Base-by-base conservation (phyloP, 2,329 filamentous ascomycete species). In the Didymella pomorum region DNA sequence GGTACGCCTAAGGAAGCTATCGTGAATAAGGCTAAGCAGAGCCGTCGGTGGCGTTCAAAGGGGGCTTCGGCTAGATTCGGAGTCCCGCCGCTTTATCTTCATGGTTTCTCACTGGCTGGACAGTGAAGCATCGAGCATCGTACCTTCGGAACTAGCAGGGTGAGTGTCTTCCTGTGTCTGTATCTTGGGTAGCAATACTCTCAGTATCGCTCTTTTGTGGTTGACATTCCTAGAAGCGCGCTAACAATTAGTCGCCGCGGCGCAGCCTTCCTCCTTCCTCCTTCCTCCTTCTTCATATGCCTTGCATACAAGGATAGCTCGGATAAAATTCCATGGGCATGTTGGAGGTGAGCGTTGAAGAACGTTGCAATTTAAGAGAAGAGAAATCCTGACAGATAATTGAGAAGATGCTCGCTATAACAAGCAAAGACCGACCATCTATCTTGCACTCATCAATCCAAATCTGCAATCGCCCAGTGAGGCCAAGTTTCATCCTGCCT, bases 401-500 rank as follows among this genome's bases (percentile, higher is more conserved):
- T 7, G 20, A 16, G 11, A 43, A n/a, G 20, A 43, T 41, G 37
- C 44, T 35, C 35, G 44, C 52, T 29, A 25, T 29, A 25, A 8
- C 18, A 10, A 43, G 16, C 14, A 46, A 18, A 35, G 11, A 1
- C 2, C n/a, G 1, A 11, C 4, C 23, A 41, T 28, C 18, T 11
- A 2, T 23, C 14, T 33, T 11, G 20, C 35, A 18, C 18, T n/a
- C 35, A 39, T 60, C 47, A 57, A 11, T 51, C 46, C 35, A 64
- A 14, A 45, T 68, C 61, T 9, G 37, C 28, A 0, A 66, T 45
- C 10, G 65, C 64, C 68, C 69, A 71, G 20, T 66, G 58, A 21
- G 69, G 68, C 68, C 65, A 70, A 10, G 64, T 56, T 55, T 71
- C 69, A 28, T 70, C 59, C 46, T 71, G 61, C 42, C 68, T 63